Base-by-base conservation (phyloP, 805 yeast genomes). In the Pichia paraexigua region DNA sequence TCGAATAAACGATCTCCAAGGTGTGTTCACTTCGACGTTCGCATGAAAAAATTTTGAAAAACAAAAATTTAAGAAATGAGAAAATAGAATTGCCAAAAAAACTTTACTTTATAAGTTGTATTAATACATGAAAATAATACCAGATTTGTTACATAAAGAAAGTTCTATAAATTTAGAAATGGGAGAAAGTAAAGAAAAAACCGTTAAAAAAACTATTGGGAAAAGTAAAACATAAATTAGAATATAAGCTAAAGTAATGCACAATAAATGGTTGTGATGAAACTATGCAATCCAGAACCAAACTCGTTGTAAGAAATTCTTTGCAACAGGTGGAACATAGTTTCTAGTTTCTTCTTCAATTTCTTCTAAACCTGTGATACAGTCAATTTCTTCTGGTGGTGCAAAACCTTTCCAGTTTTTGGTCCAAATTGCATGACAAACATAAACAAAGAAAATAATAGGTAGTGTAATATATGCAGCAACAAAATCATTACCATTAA, bases 391-490 rank as follows among this genome's bases (percentile, higher is more conserved):
- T 41, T 76, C 80, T 3, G 75, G 66, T 28, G 85, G 81, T 22
- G 70, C 70, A 54, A 74, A 68, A 72, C 78, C 73, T 45, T 60
- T 65, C 67, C 71, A 71, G 49, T 74, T 73, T 47, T 66, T 71
- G 37, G 70, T 67, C 65, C 73, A 79, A 5, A 73, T 6, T 58
- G 79, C 77, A 67, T 83, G 89, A 6, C 81, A 87, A 43, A 76
- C 53, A 64, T 79, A 84, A 45, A 85, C 68, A 3, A 68, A 68
- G 2, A 77, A 53, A 56, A 80, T 73, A 51, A 78, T 72, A 32
- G 85, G 87, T 47, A 85, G 62, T 0, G 89, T 83, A 53, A 85
- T 72, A 66, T 85, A 85, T 9, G 90, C 85, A 32, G 91, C 90
- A 47, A 85, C 67, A 59, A 85, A 85, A 63, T 82, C 83, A 8